Evolutionary conservation across 1,139 yeast genomes (phyloP).

Genomic region (Yamadazyma diddensiae): DNA sequence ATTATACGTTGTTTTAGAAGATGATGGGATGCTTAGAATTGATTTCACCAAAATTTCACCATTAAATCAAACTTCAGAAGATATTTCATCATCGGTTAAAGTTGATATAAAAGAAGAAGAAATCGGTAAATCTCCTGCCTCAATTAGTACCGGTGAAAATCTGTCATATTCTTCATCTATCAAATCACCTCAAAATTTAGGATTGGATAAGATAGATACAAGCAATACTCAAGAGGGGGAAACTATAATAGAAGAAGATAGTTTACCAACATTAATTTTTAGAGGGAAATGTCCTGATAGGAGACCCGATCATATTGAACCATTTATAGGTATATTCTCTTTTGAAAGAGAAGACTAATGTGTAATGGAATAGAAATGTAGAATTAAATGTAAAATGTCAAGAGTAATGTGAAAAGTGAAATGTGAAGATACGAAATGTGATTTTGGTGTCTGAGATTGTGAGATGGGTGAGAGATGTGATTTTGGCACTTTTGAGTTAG

Average conservation of each 20-base stretch:
- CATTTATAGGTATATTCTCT: slow-evolving; percentile 55
- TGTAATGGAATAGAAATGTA: too few species aligned
- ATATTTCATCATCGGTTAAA: slow-evolving; percentile 5
- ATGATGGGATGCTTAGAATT: slow-evolving; percentile 46
- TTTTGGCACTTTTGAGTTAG: too few species aligned
- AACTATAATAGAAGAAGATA: slow-evolving; percentile 22
- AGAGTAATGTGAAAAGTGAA: too few species aligned
- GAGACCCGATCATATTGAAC: slow-evolving; percentile 50
- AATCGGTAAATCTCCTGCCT: slow-evolving; percentile 14
- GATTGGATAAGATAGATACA: slow-evolving; percentile 11
- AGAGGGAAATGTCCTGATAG: slow-evolving; percentile 56
- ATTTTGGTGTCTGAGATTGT: too few species aligned
- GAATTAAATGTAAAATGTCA: neutral
- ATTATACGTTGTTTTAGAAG: slow-evolving; percentile 51
- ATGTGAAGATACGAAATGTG: too few species aligned
- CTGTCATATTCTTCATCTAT: slow-evolving; percentile 15
- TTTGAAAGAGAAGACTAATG: slow-evolving; percentile 42
- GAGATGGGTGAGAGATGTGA: too few species aligned
- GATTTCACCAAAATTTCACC: slow-evolving; percentile 51
- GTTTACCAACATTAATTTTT: slow-evolving; percentile 47
- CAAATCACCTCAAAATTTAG: slow-evolving; percentile 13
- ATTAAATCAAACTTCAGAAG: slow-evolving; percentile 16
- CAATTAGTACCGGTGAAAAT: slow-evolving; percentile 14
- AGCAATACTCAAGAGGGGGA: slow-evolving; percentile 13
- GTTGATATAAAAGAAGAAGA: slow-evolving; percentile 6